Evolutionary conservation across 305 asterid species (phyloP).

Genomic region (Plantago rigida): DNA sequence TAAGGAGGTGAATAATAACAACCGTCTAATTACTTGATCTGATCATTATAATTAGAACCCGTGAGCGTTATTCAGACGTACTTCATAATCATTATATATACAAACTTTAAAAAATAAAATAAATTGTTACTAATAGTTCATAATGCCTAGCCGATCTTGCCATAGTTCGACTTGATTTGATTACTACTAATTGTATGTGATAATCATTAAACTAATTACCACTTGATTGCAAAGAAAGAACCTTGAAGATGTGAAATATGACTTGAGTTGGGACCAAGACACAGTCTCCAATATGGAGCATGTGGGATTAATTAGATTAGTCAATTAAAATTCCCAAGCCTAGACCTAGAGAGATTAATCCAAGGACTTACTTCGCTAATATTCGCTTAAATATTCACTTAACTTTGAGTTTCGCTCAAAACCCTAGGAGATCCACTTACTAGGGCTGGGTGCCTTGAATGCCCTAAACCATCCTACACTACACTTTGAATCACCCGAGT

Average conservation of each 20-base stretch:
- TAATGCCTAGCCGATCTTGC: neutral
- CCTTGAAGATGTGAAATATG: constrained; percentile 28
- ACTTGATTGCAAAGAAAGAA: constrained; percentile 16
- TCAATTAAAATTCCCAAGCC: constrained; percentile 23
- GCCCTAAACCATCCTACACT: neutral
- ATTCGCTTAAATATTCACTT: constrained; percentile 18
- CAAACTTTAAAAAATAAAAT: too few species aligned
- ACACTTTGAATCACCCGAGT: too few species aligned
- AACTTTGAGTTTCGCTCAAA: constrained; percentile 16
- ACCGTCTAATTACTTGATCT: too few species aligned
- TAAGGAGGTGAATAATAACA: too few species aligned
- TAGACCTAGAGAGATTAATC: constrained; percentile 31
- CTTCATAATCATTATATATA: too few species aligned
- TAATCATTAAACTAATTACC: constrained; percentile 13
- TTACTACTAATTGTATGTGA: neutral
- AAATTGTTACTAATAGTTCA: too few species aligned
- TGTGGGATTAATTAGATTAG: constrained; percentile 33
- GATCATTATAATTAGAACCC: too few species aligned
- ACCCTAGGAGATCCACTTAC: constrained; percentile 25
- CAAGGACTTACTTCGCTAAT: constrained; percentile 28
- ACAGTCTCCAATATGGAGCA: constrained; percentile 49
- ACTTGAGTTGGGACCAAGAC: constrained; percentile 26
- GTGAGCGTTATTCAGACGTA: too few species aligned
- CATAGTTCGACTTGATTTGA: neutral
- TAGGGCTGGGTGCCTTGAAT: constrained; percentile 2